Conservation (phyloP, 768 basidiomycete species). For the Leccinum obscurum region DNA sequence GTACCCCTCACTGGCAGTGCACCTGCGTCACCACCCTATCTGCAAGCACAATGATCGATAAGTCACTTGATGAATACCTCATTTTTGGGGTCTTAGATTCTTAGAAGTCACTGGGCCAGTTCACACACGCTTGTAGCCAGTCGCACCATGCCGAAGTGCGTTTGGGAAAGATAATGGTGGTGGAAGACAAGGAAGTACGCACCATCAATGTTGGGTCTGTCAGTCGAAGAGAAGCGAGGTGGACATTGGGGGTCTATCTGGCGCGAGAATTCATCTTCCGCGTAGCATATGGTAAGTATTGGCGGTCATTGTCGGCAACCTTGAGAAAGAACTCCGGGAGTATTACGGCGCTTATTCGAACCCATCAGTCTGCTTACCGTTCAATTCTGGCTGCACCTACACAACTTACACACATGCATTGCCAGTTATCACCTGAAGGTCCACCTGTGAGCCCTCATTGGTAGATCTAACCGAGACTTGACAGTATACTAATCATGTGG, state of each 20-base stretch:
- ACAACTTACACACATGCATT: background rate
- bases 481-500: background rate
- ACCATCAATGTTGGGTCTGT: background rate
- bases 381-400: background rate
- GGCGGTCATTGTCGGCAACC: background rate
- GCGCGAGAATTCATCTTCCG: background rate
- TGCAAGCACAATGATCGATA: too few species aligned
- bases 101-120: background rate
- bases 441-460: background rate
- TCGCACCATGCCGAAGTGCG: background rate
- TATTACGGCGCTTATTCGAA: background rate
- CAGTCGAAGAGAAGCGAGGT: background rate
- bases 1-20: background rate
- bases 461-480: background rate
- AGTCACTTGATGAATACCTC: too few species aligned
- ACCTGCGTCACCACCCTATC: too few species aligned
- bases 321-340: background rate
- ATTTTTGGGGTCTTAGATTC: too few species aligned
- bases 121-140: background rate
- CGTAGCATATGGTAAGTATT: background rate
- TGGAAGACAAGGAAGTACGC: background rate
- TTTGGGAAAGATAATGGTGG: background rate
- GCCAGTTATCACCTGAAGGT: background rate
- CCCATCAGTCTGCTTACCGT: background rate
- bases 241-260: background rate